Evolutionary conservation across 352 stramenopile species (phyloP).

Genomic region (Globisporangium parvum): DNA sequence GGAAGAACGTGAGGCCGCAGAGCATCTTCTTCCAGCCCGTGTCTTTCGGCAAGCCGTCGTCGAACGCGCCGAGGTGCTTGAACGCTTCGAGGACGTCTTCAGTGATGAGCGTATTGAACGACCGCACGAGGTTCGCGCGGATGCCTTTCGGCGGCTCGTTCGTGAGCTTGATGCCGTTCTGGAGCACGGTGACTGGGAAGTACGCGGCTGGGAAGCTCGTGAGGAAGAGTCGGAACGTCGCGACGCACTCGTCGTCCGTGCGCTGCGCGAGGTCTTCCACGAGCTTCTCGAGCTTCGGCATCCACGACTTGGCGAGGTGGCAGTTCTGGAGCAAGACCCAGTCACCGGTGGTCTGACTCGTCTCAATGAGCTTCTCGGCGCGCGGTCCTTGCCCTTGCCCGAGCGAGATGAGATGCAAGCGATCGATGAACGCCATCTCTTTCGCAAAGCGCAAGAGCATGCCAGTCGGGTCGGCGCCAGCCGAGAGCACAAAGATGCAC

Average conservation of each 20-base stretch:
- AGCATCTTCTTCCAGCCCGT: slow-evolving; percentile 88
- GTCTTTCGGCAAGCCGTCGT: slow-evolving; percentile 54
- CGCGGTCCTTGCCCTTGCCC: slow-evolving; percentile 90
- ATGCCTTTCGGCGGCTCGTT: slow-evolving; percentile 92
- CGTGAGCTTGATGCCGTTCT: slow-evolving; percentile 92
- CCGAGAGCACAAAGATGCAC: slow-evolving; percentile 92
- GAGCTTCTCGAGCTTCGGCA: slow-evolving; percentile 90
- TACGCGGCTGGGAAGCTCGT: slow-evolving; percentile 90
- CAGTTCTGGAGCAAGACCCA: slow-evolving; percentile 95
- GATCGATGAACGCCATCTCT: slow-evolving; percentile 82
- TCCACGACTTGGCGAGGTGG: slow-evolving; percentile 93
- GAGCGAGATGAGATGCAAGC: slow-evolving; percentile 89
- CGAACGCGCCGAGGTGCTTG: slow-evolving; percentile 42
- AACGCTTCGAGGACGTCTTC: slow-evolving; percentile 67
- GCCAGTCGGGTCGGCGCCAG: slow-evolving; percentile 88
- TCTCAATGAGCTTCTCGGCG: slow-evolving; percentile 88
- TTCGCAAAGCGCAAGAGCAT: slow-evolving; percentile 92
- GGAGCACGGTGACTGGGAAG: slow-evolving; percentile 90
- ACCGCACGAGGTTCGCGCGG: slow-evolving; percentile 84
- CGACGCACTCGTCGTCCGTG: slow-evolving; percentile 36
- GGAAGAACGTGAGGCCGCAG: slow-evolving; percentile 89
- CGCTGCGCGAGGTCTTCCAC: slow-evolving; percentile 78
- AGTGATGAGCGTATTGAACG: slow-evolving; percentile 84
- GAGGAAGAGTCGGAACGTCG: slow-evolving; percentile 88
- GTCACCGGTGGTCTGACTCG: slow-evolving; percentile 74